Base-by-base conservation (phyloP, 2,329 filamentous ascomycete species). In the Fusarium oligoseptatum region DNA sequence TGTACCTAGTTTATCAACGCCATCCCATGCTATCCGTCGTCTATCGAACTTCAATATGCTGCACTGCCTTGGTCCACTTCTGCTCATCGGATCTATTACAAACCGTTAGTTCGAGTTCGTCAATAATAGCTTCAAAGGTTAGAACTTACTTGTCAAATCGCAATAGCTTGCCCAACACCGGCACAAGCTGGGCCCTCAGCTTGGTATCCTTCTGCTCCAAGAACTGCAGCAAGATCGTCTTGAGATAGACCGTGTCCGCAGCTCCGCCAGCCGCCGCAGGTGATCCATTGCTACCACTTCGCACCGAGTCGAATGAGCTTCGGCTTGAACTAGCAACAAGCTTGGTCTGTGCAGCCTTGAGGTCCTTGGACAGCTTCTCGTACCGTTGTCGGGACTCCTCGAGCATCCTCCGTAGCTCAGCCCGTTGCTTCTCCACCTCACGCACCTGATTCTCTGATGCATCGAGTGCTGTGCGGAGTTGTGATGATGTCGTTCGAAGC, bases 361-460 rank as follows among this genome's bases (percentile, higher is more conserved):
- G 84, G 58, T 92, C 90, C 82, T 93, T 95, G 73, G 92, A 90
- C 5, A 95, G 83, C 85, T 94, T 96, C 80, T 98, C 95, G 71
- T 96, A 90, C 14, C 93, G 90, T 65, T 88, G 86, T 73, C 93
- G 92, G 32, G 92, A 90, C 75, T 98, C 95, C 76, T 98, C 95
- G 3, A 97, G 88, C 36, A 93, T 87, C 48, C 91, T 90, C 55
- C 93, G 90, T 60, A 97, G 84, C 70, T 98, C 95, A 0, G 87
- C 85, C 74, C 92, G 93, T 80, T 97, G 94, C 83, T 92, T 94
- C 82, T 98, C 95, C 6, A 94, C 87, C n/a, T 97, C 93, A 34
- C 92, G 89, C 0, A 94, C 91, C 82, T 97, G 94, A 80, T 90
- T 92, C 83, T 99, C 97, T 39, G 93, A 96, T 57, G 94, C 94